Base-by-base conservation (phyloP, 2,329 filamentous ascomycete genomes). In the Cytospora piceicola region DNA sequence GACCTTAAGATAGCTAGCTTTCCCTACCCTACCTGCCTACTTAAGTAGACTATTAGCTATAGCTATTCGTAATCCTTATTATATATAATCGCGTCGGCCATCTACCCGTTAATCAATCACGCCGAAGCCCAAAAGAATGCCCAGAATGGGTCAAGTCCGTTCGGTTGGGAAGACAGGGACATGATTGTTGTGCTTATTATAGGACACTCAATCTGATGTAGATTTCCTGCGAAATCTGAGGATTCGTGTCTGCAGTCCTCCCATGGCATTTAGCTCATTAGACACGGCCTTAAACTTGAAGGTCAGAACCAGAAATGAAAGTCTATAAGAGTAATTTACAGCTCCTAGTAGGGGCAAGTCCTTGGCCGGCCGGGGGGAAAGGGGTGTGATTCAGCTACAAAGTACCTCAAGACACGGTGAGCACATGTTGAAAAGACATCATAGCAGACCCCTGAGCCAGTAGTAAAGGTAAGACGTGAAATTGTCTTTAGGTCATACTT, bases 251-350 rank as follows among this genome's bases (percentile, higher is more conserved):
- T 57, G 34, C 11, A 39, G 55, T 7, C 32, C 32, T 20, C 34
- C 55, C 55, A 57, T 57, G 3, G 32, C 29, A 9, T 42, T 42
- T 14, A 39, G 39, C n/a, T 29, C 27, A 11, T 57, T 22, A 14
- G 55, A 34, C 3, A 57, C 14, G 17, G 55, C 22, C 55, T 57
- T 22, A 42, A 57, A 57, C 20, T 57, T n/a, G 55, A 57, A 57
- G 9, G 24, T 42, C 34, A 57, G 27, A 42, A 57, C 27, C 22
- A 57, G 22, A 6, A 57, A n/a, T n/a, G 27, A 7, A 5, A 15
- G 3, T 42, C 32, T n/a, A n/a, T n/a, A n/a, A n/a, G n/a, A 20
- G 32, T 57, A 12, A 57, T 29, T 7, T 24, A 36, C 9, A 57
- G 7, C 34, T 57, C 55, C 36, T 57, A n/a, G 54, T n/a, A 32